A percentile compares a stretch with the other conserved stretches of the same genome.
phyloP scores from a whole-genome alignment of 2,329 filamentous ascomycete species.

The Coleophoma cylindrospora region DNA sequence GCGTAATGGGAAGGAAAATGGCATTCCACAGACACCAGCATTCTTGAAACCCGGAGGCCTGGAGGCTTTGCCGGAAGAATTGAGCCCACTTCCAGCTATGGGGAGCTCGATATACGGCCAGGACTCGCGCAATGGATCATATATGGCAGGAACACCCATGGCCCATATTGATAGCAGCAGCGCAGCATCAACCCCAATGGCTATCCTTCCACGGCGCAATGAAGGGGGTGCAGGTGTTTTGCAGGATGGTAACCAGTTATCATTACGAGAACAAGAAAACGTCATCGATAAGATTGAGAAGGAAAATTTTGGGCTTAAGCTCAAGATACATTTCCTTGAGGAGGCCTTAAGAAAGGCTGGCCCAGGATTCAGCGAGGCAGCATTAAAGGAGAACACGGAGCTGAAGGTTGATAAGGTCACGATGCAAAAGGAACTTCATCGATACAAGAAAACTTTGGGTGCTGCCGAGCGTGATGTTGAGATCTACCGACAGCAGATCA shows the following conservation, averaged over 20 bases:
- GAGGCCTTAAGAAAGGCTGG: slow-evolving; percentile 83
- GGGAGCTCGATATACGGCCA: slow-evolving; percentile 65
- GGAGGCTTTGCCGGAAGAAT: slow-evolving; percentile 62
- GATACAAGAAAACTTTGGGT: slow-evolving; percentile 78
- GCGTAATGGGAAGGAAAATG: slow-evolving; percentile 59
- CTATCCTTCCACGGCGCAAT: slow-evolving; percentile 58
- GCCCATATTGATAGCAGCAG: slow-evolving; percentile 77
- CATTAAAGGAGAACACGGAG: slow-evolving; percentile 91
- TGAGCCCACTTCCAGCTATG: slow-evolving; percentile 68
- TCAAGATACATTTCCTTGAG: slow-evolving; percentile 96
- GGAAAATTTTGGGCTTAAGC: slow-evolving; percentile 94
- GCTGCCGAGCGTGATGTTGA: slow-evolving; percentile 85
- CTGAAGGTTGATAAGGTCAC: slow-evolving; percentile 90
- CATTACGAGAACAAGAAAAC: slow-evolving; percentile 89
- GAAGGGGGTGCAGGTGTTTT: slow-evolving; percentile 59
- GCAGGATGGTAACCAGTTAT: slow-evolving; percentile 84
- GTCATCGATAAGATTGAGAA: slow-evolving; percentile 96
- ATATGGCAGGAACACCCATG: slow-evolving; percentile 66
- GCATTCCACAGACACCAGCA: slow-evolving; percentile 59
- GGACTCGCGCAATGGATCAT: slow-evolving; percentile 56
- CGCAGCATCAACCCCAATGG: slow-evolving; percentile 75
- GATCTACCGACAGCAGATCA: slow-evolving; percentile 73
- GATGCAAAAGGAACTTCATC: slow-evolving; percentile 80
- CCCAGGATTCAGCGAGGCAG: slow-evolving; percentile 82
- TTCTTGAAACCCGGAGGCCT: slow-evolving; percentile 52